Percentiles rank a stretch among this genome's conserved stretches.
phyloP scores from a whole-genome alignment of 2,329 filamentous ascomycete genomes.

The Exophiala spinifera region DNA sequence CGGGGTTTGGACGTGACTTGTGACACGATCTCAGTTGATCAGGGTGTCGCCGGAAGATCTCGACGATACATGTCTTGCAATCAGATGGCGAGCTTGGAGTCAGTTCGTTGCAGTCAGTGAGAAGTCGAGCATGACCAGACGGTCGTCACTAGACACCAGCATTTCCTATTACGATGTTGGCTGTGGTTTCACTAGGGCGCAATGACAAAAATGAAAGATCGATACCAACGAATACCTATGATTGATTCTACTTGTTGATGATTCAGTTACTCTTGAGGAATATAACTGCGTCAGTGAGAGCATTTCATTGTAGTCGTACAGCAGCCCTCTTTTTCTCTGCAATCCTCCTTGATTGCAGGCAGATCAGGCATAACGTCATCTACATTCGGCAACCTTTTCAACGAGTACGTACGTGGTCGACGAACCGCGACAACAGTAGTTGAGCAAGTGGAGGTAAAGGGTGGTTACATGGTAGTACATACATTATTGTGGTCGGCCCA shows the following conservation, averaged over 20 bases:
- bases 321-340: too few relatives aligned
- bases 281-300: too few relatives aligned
- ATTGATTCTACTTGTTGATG: neutral
- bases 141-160: constrained; percentile 10
- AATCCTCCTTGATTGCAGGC: too few relatives aligned
- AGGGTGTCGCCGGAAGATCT: constrained; percentile 3
- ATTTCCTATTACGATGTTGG: constrained; percentile 1
- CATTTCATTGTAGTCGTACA: too few relatives aligned
- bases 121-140: constrained; percentile 3
- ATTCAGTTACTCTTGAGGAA: neutral
- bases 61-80: neutral
- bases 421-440: too few relatives aligned
- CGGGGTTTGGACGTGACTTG: neutral
- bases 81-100: constrained; percentile 2
- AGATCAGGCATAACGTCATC: too few relatives aligned
- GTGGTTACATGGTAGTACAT: too few relatives aligned
- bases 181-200: constrained; percentile 11
- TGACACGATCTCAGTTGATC: constrained; percentile 3
- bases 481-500: too few relatives aligned
- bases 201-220: constrained; percentile 15
- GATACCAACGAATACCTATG: neutral
- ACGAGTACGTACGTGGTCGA: too few relatives aligned
- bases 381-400: too few relatives aligned
- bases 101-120: neutral
- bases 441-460: too few relatives aligned